Base-by-base conservation (phyloP, 1,139 yeast species). In the Debaryomyces subglobosus region DNA sequence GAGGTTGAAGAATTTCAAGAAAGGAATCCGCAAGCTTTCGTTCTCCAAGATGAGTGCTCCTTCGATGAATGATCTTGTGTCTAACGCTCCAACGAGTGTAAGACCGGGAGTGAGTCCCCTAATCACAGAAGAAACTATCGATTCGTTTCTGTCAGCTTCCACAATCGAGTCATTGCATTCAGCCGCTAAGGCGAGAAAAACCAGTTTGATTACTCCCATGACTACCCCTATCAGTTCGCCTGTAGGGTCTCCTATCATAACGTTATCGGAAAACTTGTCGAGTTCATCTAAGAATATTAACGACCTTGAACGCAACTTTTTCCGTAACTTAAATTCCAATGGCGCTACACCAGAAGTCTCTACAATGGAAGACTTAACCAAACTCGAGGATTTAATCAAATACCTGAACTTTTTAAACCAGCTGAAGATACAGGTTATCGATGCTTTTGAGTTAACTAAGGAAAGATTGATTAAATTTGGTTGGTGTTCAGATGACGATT, bases 401-500 rank as follows among this genome's bases (percentile, higher is more conserved):
- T 72, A 67, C 54, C 63, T 65, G 53, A 50, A 56, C n/a, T 72
- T 62, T 50, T 60, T 72, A 49, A 61, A 56, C 21, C 59, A 62
- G 40, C 74, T 70, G 54, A 69, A 68, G 52, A 58, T 57, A 40
- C 59, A 67, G n/a, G 60, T 71, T 21, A 61, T 60, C 38, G 71
- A 69, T 16, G 75, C 76, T 3, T 76, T 66, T 53, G 70, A 64
- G 39, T 56, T 63, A 21, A 70, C 79, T n/a, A 69, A 61, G 46
- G 60, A 63, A 42, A 63, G 72, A 47, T 64, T 76, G 49, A 50
- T 57, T 24, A 66, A 65, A 37, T 68, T 74, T 45, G 81, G 81
- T 2, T 76, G 81, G 81, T 74, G 79, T 54, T 73, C 79, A 1
- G 59, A 59, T 32, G 73, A 73, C 51, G 80, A 76, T 56, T 66